Conservation (phyloP, 306 rosid species). For the Ziziphus jujuba region DNA sequence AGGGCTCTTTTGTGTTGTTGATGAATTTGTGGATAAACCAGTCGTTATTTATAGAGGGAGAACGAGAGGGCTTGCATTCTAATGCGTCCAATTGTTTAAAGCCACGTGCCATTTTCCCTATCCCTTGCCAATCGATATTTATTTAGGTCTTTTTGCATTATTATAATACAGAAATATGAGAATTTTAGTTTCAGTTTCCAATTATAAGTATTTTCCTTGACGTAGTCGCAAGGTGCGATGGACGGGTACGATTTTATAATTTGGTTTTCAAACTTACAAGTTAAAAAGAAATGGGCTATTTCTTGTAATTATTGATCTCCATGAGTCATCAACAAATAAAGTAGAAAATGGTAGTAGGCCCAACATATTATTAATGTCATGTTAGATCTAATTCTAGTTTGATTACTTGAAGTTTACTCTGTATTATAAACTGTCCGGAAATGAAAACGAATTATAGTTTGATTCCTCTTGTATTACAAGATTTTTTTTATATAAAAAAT, state of each 20-base stretch:
- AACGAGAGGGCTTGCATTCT: neutral
- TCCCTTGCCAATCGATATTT: neutral
- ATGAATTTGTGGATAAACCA: neutral
- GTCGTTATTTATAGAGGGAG: slow-evolving; percentile 30
- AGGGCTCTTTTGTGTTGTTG: neutral
- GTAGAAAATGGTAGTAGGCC: no score
- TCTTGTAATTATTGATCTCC: no score
- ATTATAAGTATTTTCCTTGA: neutral
- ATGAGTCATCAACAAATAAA: no score
- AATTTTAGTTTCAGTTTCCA: neutral
- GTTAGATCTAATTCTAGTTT: no score
- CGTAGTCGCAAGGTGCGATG: neutral
- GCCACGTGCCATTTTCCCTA: slow-evolving; percentile 8
- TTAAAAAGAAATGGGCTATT: neutral
- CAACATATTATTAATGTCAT: no score
- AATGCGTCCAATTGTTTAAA: neutral
- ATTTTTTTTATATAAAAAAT: no score
- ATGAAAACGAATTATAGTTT: no score
- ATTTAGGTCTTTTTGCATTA: no score
- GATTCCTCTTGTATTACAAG: no score
- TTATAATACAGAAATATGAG: neutral
- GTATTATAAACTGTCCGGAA: no score
- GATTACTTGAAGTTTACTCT: no score
- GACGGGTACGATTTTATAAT: neutral
- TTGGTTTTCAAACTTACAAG: neutral